These are phyloP conservation scores for Podospora australis DNA, from an alignment of 495 filamentous ascomycete genomes.

Conservation along the genomic window DNA sequence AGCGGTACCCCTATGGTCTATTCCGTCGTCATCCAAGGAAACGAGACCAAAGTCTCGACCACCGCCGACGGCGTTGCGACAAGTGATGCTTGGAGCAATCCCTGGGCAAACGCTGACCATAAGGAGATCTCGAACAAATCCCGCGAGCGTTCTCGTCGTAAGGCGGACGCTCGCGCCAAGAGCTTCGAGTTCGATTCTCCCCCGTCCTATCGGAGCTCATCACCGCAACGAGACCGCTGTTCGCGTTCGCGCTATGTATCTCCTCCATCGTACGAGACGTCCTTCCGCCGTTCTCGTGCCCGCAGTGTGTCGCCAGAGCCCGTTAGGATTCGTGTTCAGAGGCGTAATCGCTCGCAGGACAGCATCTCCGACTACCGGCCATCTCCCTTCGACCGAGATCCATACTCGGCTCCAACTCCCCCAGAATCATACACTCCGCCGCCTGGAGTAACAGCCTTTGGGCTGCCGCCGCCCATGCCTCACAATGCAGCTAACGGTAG, in stretches of 20 bases:
- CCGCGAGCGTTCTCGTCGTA: constrained; percentile 5
- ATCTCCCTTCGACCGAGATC: constrained; percentile 5
- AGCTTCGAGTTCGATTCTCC: neutral
- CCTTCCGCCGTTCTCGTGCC: neutral
- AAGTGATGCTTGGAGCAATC: constrained; percentile 6
- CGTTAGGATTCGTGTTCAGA: constrained; percentile 6
- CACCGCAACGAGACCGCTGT: constrained; percentile 3
- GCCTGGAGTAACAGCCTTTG: no score
- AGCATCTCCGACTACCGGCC: neutral
- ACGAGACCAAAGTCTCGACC: constrained; percentile 8
- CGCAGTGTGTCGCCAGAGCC: constrained; percentile 1
- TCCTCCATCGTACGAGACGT: constrained; percentile 8
- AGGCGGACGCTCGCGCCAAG: neutral
- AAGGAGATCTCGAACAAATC: constrained; percentile 3
- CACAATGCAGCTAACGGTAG: no score
- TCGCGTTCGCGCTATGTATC: neutral
- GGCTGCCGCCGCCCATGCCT: neutral
- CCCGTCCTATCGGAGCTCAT: constrained; percentile 13
- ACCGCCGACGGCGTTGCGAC: constrained; percentile 2
- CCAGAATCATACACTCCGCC: constrained; percentile 10
- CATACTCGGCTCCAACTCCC: constrained; percentile 7
- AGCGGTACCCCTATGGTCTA: constrained; percentile 6
- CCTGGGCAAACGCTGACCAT: constrained; percentile 14
- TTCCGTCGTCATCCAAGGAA: constrained; percentile 19
- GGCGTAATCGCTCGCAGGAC: neutral